Conservation (phyloP, 176 grass and related monocot genomes). For the Oryza meridionalis region DNA sequence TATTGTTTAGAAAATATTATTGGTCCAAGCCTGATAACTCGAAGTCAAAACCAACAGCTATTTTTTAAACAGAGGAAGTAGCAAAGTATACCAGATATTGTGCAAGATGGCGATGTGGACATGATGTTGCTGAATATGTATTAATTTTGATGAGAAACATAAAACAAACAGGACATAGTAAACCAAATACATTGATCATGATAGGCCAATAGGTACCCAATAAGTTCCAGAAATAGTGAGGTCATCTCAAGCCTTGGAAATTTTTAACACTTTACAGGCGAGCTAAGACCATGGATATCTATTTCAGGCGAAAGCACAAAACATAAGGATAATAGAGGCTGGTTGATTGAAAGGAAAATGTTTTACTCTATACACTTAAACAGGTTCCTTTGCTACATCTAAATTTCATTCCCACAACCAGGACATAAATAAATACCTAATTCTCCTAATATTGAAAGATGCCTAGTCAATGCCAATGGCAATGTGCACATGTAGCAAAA, state of each 20-base stretch:
- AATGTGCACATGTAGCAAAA: not conserved
- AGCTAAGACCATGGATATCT: slow-evolving; percentile 2
- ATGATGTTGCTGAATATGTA: not conserved
- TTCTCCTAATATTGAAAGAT: not conserved
- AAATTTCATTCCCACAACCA: slow-evolving; percentile 1
- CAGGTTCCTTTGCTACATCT: not conserved
- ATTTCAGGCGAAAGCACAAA: slow-evolving; percentile 12
- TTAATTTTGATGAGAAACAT: not conserved
- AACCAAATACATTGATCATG: not conserved
- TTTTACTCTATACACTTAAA: not conserved
- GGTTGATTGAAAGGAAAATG: not conserved
- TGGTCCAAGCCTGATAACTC: no score
- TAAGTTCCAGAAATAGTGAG: not conserved
- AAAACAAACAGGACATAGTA: slow-evolving; percentile 7
- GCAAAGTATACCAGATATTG: slow-evolving; percentile 3
- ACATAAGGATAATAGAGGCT: not conserved
- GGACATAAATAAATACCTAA: not conserved
- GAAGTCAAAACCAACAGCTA: no score
- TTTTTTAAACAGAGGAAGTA: not conserved
- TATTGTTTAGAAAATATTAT: no score
- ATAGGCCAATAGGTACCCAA: not conserved
- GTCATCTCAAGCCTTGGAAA: slow-evolving; percentile 20
- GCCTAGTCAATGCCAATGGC: not conserved
- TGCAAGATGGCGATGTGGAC: not conserved
- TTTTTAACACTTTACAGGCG: not conserved